Conservation (phyloP, 2,329 filamentous ascomycete species). For the Reticulascus tulasneorum region DNA sequence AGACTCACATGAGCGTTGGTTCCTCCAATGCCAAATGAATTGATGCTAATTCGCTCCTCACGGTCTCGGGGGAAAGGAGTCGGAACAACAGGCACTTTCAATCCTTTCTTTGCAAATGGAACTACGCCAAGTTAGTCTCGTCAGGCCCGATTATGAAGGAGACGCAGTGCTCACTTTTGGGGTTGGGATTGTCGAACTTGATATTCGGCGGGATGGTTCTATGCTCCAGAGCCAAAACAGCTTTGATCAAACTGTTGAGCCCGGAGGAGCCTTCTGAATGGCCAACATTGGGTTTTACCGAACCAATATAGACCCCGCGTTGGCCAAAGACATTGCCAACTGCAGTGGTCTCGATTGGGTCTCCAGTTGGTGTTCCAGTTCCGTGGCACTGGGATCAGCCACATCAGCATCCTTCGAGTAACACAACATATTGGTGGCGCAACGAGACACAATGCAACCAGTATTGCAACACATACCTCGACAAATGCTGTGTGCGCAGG, state of each 20-base stretch:
- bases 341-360: conserved; percentile 37
- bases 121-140: too few relatives aligned
- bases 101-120: too few relatives aligned
- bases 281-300: conserved; percentile 35
- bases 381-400: conserved; percentile 24
- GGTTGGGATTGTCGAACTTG: conserved; percentile 28
- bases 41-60: conserved; percentile 22
- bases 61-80: conserved; percentile 25
- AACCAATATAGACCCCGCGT: conserved; percentile 21
- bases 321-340: conserved; percentile 25
- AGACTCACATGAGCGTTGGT: conserved; percentile 26
- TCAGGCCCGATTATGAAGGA: too few relatives aligned
- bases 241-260: conserved; percentile 38
- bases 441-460: too few relatives aligned
- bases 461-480: too few relatives aligned
- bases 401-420: conserved; percentile 29
- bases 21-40: conserved; percentile 30
- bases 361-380: conserved; percentile 39
- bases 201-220: conserved; percentile 34
- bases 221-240: conserved; percentile 34
- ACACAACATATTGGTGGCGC: too few relatives aligned
- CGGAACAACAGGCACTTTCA: conserved; percentile 25
- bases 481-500: not conserved
- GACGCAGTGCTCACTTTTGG: too few relatives aligned
- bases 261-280: conserved; percentile 42